These are phyloP conservation scores for Zalaria sp. DNA, from an alignment of 2,329 filamentous ascomycete genomes.

Conservation along the genomic window DNA sequence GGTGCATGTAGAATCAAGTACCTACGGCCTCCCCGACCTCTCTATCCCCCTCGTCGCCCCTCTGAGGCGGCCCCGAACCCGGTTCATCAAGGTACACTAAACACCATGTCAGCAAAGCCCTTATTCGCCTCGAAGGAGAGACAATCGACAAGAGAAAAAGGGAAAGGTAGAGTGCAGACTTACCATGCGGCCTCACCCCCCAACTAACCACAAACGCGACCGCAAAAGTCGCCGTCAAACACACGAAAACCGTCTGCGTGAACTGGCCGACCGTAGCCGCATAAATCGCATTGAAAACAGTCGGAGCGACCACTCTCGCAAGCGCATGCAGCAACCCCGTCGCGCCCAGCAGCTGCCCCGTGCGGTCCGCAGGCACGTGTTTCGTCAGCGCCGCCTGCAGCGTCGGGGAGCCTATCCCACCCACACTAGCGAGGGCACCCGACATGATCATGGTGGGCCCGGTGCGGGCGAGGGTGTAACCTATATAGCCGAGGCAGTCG, in stretches of 20 bases:
- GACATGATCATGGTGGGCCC: conserved; percentile 54
- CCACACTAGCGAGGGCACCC: conserved; percentile 60
- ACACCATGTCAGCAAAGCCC: too few species aligned
- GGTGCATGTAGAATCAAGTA: neutral
- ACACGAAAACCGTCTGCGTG: conserved; percentile 71
- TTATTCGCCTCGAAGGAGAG: too few species aligned
- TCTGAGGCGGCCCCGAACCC: neutral
- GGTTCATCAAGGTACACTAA: neutral
- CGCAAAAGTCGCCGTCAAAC: conserved; percentile 53
- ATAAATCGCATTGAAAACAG: conserved; percentile 78
- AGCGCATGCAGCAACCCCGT: conserved; percentile 75
- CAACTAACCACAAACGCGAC: conserved; percentile 52
- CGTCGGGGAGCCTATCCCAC: conserved; percentile 74
- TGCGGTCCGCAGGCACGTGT: conserved; percentile 68
- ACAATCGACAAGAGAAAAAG: too few species aligned
- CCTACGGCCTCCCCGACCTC: neutral
- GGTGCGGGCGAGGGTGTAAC: conserved; percentile 54
- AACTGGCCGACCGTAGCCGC: conserved; percentile 64
- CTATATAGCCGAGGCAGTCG: conserved; percentile 61
- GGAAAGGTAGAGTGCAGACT: conserved; percentile 22
- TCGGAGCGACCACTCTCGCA: conserved; percentile 62
- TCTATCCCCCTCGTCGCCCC: neutral
- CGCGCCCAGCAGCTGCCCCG: conserved; percentile 80
- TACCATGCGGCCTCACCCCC: conserved; percentile 61
- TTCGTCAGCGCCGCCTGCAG: conserved; percentile 78